Evolutionary conservation across 768 basidiomycete species (phyloP), one percentile per base, ranked within the genome.

Genomic region (Fomitopsis serialis): DNA sequence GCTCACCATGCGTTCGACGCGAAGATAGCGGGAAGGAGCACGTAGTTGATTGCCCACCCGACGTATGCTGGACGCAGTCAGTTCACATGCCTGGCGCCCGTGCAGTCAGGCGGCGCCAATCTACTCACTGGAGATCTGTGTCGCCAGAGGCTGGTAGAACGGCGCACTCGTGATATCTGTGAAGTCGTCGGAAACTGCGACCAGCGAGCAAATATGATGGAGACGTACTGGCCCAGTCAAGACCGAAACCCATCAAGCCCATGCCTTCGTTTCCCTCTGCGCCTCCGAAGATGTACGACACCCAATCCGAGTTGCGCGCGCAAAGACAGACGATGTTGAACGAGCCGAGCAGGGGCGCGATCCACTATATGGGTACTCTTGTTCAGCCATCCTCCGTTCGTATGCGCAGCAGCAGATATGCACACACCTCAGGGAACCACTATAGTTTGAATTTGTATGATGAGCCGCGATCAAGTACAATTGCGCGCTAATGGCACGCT

Each of bases 11-110:
- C 22, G 35, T 49, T 49, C 7, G 34, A 5, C 21, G 36, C 36
- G 32, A 37, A 49, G 17, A 49, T 40, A n/a, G 48, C 48, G 11
- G 48, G 48, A 15, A 49, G 36, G 19, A 49, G n/a, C 6, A 49
- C 36, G 48, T 49, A 49, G 48, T 49, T 49, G 17, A 49, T 49
- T 3, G 48, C 48, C 48, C 48, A 49, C 10, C 48, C 48, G 21
- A 49, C 19, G 23, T 49, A 49, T 8, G 32, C 48, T 49, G 35
- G 2, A 13, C 9, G 13, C 10, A 27, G 34, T 24, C 48, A n/a
- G n/a, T n/a, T n/a, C n/a, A n/a, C n/a, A n/a, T n/a, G n/a, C n/a
- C n/a, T n/a, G n/a, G n/a, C n/a, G n/a, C n/a, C n/a, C n/a, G n/a
- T n/a, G n/a, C n/a, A n/a, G n/a, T n/a, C n/a, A n/a, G n/a, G n/a